A percentile compares a stretch with the other conserved stretches of the same genome.
phyloP scores from a whole-genome alignment of 2,329 filamentous ascomycete species.

The Claviceps capensis region DNA sequence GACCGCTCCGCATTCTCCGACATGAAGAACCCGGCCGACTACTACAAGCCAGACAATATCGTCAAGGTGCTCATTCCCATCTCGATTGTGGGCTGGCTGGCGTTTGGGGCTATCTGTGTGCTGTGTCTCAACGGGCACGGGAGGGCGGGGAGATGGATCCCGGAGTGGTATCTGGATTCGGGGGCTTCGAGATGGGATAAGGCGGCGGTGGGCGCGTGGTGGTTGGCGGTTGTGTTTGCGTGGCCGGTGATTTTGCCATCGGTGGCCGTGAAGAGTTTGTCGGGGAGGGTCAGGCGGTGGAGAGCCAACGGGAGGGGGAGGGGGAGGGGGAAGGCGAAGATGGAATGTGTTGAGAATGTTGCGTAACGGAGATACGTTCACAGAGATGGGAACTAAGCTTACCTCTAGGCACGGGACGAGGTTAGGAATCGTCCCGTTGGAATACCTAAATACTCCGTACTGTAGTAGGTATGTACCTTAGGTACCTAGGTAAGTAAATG shows the following conservation, averaged over 20 bases:
- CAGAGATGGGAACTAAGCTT: too few relatives aligned
- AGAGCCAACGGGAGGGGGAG: conserved; percentile 20
- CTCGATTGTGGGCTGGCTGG: conserved; percentile 15
- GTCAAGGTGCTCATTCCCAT: conserved; percentile 11
- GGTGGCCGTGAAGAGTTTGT: conserved; percentile 62
- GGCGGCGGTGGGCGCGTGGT: conserved; percentile 15
- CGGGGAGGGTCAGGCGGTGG: conserved; percentile 34
- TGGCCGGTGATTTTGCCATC: conserved; percentile 51
- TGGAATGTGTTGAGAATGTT: background rate
- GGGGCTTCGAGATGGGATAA: conserved; percentile 10
- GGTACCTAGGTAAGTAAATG: too few relatives aligned
- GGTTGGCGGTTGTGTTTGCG: conserved; percentile 15
- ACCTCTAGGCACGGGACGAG: too few relatives aligned
- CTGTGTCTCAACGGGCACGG: conserved; percentile 18
- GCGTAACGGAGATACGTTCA: background rate
- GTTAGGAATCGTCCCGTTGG: too few relatives aligned
- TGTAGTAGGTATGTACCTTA: too few relatives aligned
- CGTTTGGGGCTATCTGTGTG: conserved; percentile 19
- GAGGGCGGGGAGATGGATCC: conserved; percentile 17
- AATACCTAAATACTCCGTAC: too few relatives aligned
- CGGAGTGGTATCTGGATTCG: conserved; percentile 21
- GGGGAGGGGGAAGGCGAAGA: conserved; percentile 19
- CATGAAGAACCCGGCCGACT: background rate
- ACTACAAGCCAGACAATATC: conserved; percentile 1
- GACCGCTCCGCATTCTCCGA: background rate